A percentile compares a stretch with the other conserved stretches of the same genome.
Evolutionary conservation across 306 rosid genomes (phyloP).

Genomic region (Luffa aegyptiaca): DNA sequence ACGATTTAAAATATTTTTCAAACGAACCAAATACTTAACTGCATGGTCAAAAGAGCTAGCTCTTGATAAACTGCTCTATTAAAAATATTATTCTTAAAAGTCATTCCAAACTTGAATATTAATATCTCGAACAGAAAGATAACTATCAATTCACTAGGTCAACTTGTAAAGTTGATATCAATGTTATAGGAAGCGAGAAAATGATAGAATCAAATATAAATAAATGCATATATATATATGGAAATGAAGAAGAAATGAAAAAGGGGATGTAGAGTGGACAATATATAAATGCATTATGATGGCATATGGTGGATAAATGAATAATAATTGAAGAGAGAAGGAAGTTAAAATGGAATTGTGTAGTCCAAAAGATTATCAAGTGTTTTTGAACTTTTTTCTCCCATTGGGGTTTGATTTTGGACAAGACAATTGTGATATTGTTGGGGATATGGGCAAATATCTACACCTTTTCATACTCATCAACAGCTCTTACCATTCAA

Average conservation of each 20-base stretch:
- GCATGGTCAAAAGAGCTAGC: too few species aligned
- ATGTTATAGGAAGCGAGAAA: not conserved
- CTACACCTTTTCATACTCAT: not conserved
- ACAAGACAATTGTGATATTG: not conserved
- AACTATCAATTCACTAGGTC: not conserved
- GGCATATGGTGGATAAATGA: not conserved
- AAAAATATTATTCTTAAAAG: not conserved
- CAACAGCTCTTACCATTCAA: not conserved
- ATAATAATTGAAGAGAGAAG: conserved; percentile 2
- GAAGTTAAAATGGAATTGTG: not conserved
- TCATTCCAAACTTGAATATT: too few species aligned
- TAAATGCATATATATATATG: not conserved
- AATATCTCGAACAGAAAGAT: not conserved
- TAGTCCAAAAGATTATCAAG: not conserved
- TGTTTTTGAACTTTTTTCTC: not conserved
- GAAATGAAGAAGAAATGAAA: not conserved
- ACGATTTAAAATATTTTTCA: too few species aligned
- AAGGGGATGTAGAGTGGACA: not conserved
- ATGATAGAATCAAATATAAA: not conserved
- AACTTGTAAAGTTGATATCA: not conserved
- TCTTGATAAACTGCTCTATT: too few species aligned
- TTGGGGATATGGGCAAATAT: not conserved
- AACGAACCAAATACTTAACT: too few species aligned
- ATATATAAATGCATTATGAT: not conserved
- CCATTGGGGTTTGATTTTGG: not conserved